Conservation (phyloP, 2,329 filamentous ascomycete genomes). For the Myrmaecium sp. region DNA sequence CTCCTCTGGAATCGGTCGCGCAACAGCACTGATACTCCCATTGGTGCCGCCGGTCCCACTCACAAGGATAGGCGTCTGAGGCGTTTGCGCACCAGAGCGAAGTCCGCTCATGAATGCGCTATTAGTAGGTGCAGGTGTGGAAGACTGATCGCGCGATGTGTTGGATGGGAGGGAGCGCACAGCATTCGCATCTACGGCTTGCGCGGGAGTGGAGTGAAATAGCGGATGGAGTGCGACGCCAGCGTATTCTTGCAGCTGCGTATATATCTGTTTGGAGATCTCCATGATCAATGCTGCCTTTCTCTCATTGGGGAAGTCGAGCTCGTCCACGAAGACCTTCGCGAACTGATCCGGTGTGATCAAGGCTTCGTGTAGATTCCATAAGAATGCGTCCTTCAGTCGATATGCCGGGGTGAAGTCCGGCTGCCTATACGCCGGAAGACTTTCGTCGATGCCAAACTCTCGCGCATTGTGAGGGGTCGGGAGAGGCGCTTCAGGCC, state of each 20-base stretch:
- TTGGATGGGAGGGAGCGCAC: slow-evolving; percentile 8
- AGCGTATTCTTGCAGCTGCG: slow-evolving; percentile 90
- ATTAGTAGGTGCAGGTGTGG: slow-evolving; percentile 33
- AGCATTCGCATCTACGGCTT: slow-evolving; percentile 14
- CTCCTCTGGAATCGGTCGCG: slow-evolving; percentile 45
- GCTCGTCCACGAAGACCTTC: slow-evolving; percentile 73
- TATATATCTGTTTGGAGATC: slow-evolving; percentile 86
- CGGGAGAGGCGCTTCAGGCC: slow-evolving; percentile 48
- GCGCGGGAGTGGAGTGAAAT: slow-evolving; percentile 46
- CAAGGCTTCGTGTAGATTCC: slow-evolving; percentile 91
- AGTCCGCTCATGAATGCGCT: no score
- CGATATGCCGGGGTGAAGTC: slow-evolving; percentile 73
- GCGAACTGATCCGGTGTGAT: slow-evolving; percentile 94
- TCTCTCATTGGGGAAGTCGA: slow-evolving; percentile 66
- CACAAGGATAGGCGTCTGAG: slow-evolving; percentile 30
- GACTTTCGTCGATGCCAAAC: slow-evolving; percentile 48
- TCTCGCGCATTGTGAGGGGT: slow-evolving; percentile 41
- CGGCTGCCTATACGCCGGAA: slow-evolving; percentile 62
- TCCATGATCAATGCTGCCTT: slow-evolving; percentile 50
- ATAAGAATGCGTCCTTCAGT: slow-evolving; percentile 87
- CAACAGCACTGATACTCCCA: slow-evolving; percentile 51
- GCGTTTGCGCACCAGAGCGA: slow-evolving; percentile 28
- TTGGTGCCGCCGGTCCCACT: slow-evolving; percentile 1
- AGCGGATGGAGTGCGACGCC: slow-evolving; percentile 85
- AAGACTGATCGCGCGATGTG: slow-evolving; percentile 34